Evolutionary conservation across 257 asterid species (phyloP).

Genomic region (Scutellaria barbata): DNA sequence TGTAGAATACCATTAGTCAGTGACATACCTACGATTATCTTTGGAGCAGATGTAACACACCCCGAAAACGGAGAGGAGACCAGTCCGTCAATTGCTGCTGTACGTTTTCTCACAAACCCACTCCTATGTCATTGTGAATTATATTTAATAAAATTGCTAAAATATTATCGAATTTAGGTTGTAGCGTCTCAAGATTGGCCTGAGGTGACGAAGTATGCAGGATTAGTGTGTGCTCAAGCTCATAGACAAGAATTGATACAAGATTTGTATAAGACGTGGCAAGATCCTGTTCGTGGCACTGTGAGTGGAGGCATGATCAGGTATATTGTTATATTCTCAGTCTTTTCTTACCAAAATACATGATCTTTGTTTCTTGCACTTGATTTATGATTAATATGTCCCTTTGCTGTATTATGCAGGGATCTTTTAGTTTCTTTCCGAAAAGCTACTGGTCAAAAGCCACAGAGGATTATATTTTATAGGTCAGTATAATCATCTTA

Average conservation of each 20-base stretch:
- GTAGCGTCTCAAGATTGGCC: constrained; percentile 99
- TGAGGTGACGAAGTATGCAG: constrained; percentile 97
- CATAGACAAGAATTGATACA: constrained; percentile 96
- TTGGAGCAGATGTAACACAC: constrained; percentile 98
- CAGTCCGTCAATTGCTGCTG: constrained; percentile 99
- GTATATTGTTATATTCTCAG: constrained; percentile 37
- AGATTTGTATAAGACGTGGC: constrained; percentile 97
- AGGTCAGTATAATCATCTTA: constrained; percentile 46
- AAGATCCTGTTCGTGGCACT: constrained; percentile 91
- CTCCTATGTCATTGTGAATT: neutral
- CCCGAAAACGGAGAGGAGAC: constrained; percentile 99
- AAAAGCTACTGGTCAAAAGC: constrained; percentile 98
- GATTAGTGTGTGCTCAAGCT: constrained; percentile 98
- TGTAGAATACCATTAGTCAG: constrained; percentile 94
- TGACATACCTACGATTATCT: constrained; percentile 96
- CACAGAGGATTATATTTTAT: constrained; percentile 96
- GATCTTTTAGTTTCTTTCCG: constrained; percentile 96
- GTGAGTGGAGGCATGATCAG: constrained; percentile 99
- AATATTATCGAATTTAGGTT: constrained; percentile 53
- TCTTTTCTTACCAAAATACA: neutral
- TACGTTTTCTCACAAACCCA: constrained; percentile 38
- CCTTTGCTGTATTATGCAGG: constrained; percentile 50
- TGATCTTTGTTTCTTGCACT: neutral
- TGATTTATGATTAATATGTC: constrained; percentile 8
- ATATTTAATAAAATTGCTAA: constrained; percentile 20